Conservation (phyloP, 495 filamentous ascomycete species). For the Aspergillus indologenus region DNA sequence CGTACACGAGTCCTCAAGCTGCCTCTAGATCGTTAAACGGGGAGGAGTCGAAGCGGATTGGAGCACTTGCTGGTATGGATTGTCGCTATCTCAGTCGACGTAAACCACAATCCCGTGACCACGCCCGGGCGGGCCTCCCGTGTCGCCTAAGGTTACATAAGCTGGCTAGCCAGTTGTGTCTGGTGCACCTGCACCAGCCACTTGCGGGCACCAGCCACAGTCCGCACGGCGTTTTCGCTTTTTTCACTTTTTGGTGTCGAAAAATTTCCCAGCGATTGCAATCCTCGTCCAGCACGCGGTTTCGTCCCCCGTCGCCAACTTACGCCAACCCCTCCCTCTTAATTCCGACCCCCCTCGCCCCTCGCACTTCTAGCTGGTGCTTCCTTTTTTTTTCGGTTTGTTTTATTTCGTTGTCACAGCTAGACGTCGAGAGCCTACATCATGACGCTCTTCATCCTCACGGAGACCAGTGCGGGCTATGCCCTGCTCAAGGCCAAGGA, state of each 20-base stretch:
- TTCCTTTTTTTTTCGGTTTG: constrained; percentile 8
- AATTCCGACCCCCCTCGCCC: constrained; percentile 12
- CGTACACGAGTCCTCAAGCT: constrained; percentile 11
- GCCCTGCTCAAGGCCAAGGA: constrained; percentile 96
- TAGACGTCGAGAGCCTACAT: constrained; percentile 35
- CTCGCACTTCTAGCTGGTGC: constrained; percentile 14
- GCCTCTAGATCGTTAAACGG: not conserved
- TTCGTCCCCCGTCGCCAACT: constrained; percentile 20
- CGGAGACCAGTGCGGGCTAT: constrained; percentile 94
- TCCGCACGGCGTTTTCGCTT: constrained; percentile 20
- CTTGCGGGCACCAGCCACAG: constrained; percentile 20
- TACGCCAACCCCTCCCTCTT: constrained; percentile 16
- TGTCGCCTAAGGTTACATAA: constrained; percentile 23
- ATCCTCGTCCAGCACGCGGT: constrained; percentile 24
- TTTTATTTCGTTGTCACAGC: constrained; percentile 17
- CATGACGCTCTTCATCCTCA: constrained; percentile 80
- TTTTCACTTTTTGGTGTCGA: constrained; percentile 24
- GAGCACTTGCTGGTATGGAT: not conserved
- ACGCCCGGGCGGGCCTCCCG: not conserved
- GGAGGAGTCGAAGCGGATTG: not conserved
- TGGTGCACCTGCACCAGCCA: constrained; percentile 15
- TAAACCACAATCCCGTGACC: not conserved
- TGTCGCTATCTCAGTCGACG: not conserved
- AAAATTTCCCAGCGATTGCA: constrained; percentile 26
- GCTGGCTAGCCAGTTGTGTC: not conserved